A percentile compares a stretch with the other conserved stretches of the same genome.
These are phyloP conservation scores for Plectranthus barbatus DNA, from an alignment of 257 asterid genomes.

Conservation along the genomic window DNA sequence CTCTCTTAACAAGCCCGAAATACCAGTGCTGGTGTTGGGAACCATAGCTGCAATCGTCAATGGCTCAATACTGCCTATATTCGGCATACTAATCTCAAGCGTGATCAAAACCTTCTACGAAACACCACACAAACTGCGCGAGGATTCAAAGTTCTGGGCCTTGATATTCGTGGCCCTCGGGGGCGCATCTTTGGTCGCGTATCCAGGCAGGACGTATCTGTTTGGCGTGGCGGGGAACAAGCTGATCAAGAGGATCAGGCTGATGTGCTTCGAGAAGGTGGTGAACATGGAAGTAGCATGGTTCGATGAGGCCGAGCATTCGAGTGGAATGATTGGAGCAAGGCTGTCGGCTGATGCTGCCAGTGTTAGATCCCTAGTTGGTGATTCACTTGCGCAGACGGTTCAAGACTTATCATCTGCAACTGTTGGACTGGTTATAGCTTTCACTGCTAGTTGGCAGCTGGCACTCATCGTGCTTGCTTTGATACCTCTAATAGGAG, in stretches of 20 bases:
- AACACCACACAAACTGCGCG: slow-evolving; percentile 33
- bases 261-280: slow-evolving; percentile 53
- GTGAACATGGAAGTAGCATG: slow-evolving; percentile 63
- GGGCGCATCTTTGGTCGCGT: slow-evolving; percentile 26
- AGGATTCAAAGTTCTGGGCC: slow-evolving; percentile 61
- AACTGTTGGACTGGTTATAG: slow-evolving; percentile 42
- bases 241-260: slow-evolving; percentile 43
- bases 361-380: slow-evolving; percentile 48
- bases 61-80: slow-evolving; percentile 53
- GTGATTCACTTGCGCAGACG: slow-evolving; percentile 46
- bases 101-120: slow-evolving; percentile 43
- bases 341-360: slow-evolving; percentile 66
- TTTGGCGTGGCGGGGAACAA: slow-evolving; percentile 58
- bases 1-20: slow-evolving; percentile 44
- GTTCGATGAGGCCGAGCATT: slow-evolving; percentile 47
- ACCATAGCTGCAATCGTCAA: slow-evolving; percentile 34
- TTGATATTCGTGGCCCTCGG: slow-evolving; percentile 43
- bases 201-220: slow-evolving; percentile 41
- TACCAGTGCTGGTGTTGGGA: slow-evolving; percentile 43
- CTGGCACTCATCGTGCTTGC: slow-evolving; percentile 50
- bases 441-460: slow-evolving; percentile 69
- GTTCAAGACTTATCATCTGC: slow-evolving; percentile 50
- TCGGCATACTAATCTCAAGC: slow-evolving; percentile 41
- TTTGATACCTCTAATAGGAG: slow-evolving; percentile 46
- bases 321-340: slow-evolving; percentile 61